Evolutionary conservation across 2,329 filamentous ascomycete genomes (phyloP).

Genomic region (Ophiobolus disseminans): DNA sequence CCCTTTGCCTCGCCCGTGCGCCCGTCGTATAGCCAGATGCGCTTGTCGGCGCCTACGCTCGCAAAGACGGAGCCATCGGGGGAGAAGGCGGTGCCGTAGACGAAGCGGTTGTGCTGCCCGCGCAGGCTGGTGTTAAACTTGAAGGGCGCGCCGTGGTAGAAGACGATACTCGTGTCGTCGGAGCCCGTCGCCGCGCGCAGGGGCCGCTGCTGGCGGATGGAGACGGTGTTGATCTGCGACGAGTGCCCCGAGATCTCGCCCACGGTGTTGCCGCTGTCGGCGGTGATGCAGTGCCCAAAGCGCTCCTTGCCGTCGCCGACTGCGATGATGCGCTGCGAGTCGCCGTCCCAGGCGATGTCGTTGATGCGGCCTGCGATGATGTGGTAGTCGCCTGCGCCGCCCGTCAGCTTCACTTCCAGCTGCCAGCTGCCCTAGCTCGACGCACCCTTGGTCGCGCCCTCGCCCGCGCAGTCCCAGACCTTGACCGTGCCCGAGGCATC

Average conservation of each 20-base stretch:
- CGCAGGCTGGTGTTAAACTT: constrained; percentile 88
- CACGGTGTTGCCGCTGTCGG: constrained; percentile 91
- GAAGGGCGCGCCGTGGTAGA: constrained; percentile 93
- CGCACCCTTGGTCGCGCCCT: constrained; percentile 80
- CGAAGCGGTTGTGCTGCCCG: constrained; percentile 84
- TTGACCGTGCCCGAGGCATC: constrained; percentile 84
- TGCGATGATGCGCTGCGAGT: constrained; percentile 94
- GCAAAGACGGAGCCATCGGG: constrained; percentile 84
- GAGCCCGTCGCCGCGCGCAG: constrained; percentile 88
- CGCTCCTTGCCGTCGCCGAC: constrained; percentile 94
- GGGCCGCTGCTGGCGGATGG: constrained; percentile 88
- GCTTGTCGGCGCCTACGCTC: constrained; percentile 89
- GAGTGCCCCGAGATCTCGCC: constrained; percentile 94
- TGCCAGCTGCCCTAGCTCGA: not conserved
- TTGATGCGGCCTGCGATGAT: constrained; percentile 96
- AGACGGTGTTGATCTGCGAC: constrained; percentile 87
- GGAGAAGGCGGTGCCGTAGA: constrained; percentile 86
- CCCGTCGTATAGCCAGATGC: constrained; percentile 94
- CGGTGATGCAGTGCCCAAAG: constrained; percentile 89
- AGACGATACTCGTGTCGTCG: constrained; percentile 88
- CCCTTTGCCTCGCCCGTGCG: constrained; percentile 86
- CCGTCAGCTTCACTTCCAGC: constrained; percentile 35
- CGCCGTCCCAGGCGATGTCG: constrained; percentile 96
- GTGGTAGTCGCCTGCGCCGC: constrained; percentile 75
- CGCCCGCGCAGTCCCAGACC: constrained; percentile 88